These are phyloP conservation scores for Gloeostereum incarnatum DNA, from an alignment of 768 basidiomycete genomes.

Conservation along the genomic window DNA sequence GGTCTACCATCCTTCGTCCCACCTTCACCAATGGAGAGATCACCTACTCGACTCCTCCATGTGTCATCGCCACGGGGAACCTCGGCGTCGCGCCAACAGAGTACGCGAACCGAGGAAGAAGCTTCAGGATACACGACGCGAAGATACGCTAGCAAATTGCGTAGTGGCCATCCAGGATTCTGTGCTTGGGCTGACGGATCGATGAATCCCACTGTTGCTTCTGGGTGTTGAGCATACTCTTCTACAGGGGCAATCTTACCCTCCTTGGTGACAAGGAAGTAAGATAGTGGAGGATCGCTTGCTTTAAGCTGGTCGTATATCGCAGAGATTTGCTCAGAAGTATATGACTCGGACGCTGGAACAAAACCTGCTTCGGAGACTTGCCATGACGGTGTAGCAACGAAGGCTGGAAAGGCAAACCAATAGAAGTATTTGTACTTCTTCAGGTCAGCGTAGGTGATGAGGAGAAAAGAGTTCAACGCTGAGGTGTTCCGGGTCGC, in stretches of 20 bases:
- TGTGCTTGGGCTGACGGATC: slow-evolving; percentile 77
- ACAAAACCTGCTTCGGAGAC: slow-evolving; percentile 22
- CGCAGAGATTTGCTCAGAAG: slow-evolving; percentile 31
- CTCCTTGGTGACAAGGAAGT: slow-evolving; percentile 47
- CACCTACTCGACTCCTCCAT: slow-evolving; percentile 62
- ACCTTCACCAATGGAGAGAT: slow-evolving; percentile 25
- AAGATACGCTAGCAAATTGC: slow-evolving; percentile 85
- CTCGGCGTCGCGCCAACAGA: slow-evolving; percentile 73
- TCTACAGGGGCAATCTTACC: slow-evolving; percentile 44
- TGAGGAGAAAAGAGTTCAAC: slow-evolving; percentile 75
- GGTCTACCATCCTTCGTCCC: slow-evolving; percentile 25
- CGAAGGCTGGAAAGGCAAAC: slow-evolving; percentile 95
- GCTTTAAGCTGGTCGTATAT: slow-evolving; percentile 42
- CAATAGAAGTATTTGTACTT: slow-evolving; percentile 98
- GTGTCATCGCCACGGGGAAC: slow-evolving; percentile 23
- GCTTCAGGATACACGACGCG: slow-evolving; percentile 43
- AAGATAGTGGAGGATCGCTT: slow-evolving; percentile 31
- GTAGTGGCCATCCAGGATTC: slow-evolving; percentile 87
- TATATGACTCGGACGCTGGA: background rate
- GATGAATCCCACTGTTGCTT: slow-evolving; percentile 49
- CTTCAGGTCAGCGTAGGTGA: slow-evolving; percentile 96
- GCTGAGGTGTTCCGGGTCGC: slow-evolving; percentile 40
- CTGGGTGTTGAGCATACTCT: slow-evolving; percentile 34
- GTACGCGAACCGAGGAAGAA: slow-evolving; percentile 44
- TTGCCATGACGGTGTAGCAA: slow-evolving; percentile 87